These are phyloP conservation scores for Trypethelium eluteriae DNA, from an alignment of 495 filamentous ascomycete genomes.

Conservation along the genomic window DNA sequence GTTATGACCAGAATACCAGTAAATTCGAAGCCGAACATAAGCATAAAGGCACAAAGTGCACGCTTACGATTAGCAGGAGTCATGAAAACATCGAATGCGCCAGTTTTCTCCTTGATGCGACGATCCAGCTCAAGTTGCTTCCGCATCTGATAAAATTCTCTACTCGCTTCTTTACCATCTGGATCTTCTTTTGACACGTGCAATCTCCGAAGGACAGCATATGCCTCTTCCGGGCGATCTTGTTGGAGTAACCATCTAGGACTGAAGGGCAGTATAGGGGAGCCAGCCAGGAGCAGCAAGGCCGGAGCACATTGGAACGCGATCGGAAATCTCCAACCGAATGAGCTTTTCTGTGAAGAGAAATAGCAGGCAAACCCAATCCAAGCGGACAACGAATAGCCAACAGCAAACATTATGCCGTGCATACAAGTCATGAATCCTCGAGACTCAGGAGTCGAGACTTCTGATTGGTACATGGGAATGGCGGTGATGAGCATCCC, in stretches of 20 bases:
- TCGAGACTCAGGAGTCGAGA: constrained; percentile 22
- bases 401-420: constrained; percentile 27
- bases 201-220: constrained; percentile 19
- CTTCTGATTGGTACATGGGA: constrained; percentile 29
- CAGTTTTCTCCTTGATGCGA: constrained; percentile 21
- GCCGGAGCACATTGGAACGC: constrained; percentile 25
- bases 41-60: constrained; percentile 17
- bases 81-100: constrained; percentile 23
- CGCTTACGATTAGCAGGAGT: constrained; percentile 23
- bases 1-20: constrained; percentile 26
- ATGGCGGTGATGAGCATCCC: constrained; percentile 22
- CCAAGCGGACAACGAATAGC: constrained; percentile 23
- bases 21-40: constrained; percentile 25
- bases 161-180: constrained; percentile 14
- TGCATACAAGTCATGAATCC: constrained; percentile 28
- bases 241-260: constrained; percentile 24
- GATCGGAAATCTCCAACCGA: constrained; percentile 24
- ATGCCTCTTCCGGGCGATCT: constrained; percentile 24
- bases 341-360: constrained; percentile 16
- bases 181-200: constrained; percentile 18
- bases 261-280: constrained; percentile 20
- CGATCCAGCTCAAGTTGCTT: constrained; percentile 26
- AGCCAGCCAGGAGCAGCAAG: constrained; percentile 22
- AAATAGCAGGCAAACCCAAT: constrained; percentile 28
- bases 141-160: constrained; percentile 28